Conservation (phyloP, 345 rosid species). For the Kandelia obovata region DNA sequence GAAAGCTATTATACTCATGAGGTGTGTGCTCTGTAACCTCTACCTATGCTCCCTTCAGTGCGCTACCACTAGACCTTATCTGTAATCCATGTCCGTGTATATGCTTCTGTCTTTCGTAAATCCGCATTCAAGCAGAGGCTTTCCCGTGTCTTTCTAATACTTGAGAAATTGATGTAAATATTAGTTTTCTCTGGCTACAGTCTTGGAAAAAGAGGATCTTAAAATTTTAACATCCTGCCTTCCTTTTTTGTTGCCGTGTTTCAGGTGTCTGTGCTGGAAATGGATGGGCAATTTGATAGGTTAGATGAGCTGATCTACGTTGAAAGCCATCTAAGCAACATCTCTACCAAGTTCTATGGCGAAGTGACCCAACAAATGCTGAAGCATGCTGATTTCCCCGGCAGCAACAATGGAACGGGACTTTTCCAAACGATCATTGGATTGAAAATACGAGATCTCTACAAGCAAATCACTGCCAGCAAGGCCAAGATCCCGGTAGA, state of each 20-base stretch:
- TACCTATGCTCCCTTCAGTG: not conserved
- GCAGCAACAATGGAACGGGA: constrained; percentile 96
- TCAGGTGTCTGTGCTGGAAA: constrained; percentile 88
- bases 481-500: constrained; percentile 48
- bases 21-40: constrained; percentile 33
- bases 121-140: no score
- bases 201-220: not conserved
- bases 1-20: constrained; percentile 76
- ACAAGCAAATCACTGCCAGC: constrained; percentile 61
- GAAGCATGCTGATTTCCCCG: constrained; percentile 92
- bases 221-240: not conserved
- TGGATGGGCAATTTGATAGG: constrained; percentile 97
- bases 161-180: no score
- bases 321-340: constrained; percentile 91
- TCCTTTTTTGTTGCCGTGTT: not conserved
- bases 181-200: not conserved
- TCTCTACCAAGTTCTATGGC: constrained; percentile 88
- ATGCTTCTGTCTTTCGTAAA: no score
- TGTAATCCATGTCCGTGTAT: no score
- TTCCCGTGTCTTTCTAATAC: no score
- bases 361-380: constrained; percentile 96
- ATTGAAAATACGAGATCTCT: constrained; percentile 86
- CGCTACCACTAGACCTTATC: not conserved
- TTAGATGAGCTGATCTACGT: constrained; percentile 92
- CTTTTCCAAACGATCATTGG: constrained; percentile 91